Percentiles rank a stretch among this genome's conserved stretches.
These are phyloP conservation scores for Cordyceps cicadae DNA, from an alignment of 2,329 filamentous ascomycete genomes.

Conservation along the genomic window DNA sequence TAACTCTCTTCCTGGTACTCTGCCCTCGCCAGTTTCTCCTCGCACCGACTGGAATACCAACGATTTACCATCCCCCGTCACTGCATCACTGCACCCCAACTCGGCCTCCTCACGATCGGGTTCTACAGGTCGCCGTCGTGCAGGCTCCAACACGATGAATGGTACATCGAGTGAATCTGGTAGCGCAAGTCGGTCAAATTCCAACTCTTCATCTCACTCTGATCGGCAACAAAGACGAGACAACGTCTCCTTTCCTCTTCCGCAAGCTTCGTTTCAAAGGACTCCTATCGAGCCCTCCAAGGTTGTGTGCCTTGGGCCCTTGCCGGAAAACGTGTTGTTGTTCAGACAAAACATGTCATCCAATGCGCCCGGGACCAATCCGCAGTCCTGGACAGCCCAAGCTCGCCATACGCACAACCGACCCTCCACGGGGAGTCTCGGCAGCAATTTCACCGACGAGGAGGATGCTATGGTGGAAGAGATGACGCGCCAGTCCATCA, in stretches of 20 bases:
- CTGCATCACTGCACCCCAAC: slow-evolving; percentile 21
- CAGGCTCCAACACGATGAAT: slow-evolving; percentile 1
- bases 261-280: slow-evolving; percentile 29
- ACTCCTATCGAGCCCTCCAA: slow-evolving; percentile 44
- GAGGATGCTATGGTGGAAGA: slow-evolving; percentile 33
- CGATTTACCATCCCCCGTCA: slow-evolving; percentile 36
- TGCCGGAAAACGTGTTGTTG: slow-evolving; percentile 39
- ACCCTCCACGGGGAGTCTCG: slow-evolving; percentile 36
- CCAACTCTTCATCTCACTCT: slow-evolving; percentile 18
- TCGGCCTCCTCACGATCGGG: slow-evolving; percentile 16
- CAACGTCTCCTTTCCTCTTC: slow-evolving; percentile 15
- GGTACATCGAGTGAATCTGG: slow-evolving; percentile 18
- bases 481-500: slow-evolving; percentile 19
- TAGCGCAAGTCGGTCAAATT: slow-evolving; percentile 22
- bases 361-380: background rate
- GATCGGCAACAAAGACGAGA: slow-evolving; percentile 16
- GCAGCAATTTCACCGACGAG: slow-evolving; percentile 50
- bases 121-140: slow-evolving; percentile 13
- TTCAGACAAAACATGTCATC: slow-evolving; percentile 16
- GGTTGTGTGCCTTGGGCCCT: slow-evolving; percentile 46
- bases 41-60: slow-evolving; percentile 35
- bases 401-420: slow-evolving; percentile 3
- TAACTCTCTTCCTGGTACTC: slow-evolving; percentile 31
- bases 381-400: background rate
- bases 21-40: slow-evolving; percentile 42